Evolutionary conservation across 2,329 filamentous ascomycete genomes (phyloP).

Genomic region (Alternaria arborescens): DNA sequence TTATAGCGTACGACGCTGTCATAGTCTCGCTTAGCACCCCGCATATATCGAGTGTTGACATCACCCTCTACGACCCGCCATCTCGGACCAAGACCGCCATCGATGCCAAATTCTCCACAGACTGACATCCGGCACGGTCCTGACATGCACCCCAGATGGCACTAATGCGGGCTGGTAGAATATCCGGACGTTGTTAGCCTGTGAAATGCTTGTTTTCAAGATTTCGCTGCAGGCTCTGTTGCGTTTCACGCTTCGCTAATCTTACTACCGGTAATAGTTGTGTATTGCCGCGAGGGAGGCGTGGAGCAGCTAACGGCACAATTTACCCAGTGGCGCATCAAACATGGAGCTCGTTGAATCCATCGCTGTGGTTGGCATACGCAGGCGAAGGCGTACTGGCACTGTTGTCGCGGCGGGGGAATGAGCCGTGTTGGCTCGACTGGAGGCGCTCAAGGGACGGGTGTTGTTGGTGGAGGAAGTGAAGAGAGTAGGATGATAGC

Average conservation of each 20-base stretch:
- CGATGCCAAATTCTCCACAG: slow-evolving; percentile 4
- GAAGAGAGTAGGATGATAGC: background rate
- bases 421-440: slow-evolving; percentile 1
- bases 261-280: slow-evolving; percentile 1
- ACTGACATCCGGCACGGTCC: slow-evolving; percentile 18
- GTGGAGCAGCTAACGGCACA: slow-evolving; percentile 8
- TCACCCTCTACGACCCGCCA: slow-evolving; percentile 15
- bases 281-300: background rate
- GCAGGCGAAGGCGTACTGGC: background rate
- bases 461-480: slow-evolving; percentile 3
- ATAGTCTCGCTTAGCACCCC: slow-evolving; percentile 22
- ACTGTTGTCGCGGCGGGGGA: background rate
- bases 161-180: background rate
- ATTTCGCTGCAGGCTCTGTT: background rate
- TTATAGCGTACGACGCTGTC: background rate
- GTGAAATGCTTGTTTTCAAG: slow-evolving; percentile 1
- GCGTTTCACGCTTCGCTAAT: slow-evolving; percentile 13
- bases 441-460: background rate
- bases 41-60: slow-evolving; percentile 23
- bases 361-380: background rate
- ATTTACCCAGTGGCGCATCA: slow-evolving; percentile 9
- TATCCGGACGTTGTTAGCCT: background rate
- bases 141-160: slow-evolving; percentile 22
- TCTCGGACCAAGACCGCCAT: slow-evolving; percentile 2
- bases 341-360: background rate